phyloP scores from a whole-genome alignment of 2,329 filamentous ascomycete genomes.

The Aspergillus sp. region DNA sequence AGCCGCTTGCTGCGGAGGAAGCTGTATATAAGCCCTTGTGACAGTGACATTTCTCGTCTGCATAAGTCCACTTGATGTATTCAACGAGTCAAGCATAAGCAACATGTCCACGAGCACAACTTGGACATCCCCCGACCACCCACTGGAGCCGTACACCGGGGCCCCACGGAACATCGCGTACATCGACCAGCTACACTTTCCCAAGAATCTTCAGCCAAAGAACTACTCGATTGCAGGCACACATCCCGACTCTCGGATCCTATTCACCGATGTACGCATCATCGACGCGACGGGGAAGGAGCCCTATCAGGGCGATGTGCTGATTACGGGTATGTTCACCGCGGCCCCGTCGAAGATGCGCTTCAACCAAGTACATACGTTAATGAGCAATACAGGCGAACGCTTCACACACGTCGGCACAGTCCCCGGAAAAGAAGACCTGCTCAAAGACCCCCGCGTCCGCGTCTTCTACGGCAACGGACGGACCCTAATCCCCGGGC shows the following conservation, averaged over 20 bases:
- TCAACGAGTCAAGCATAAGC: too few species aligned
- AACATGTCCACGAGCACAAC: not conserved
- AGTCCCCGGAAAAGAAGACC: too few species aligned
- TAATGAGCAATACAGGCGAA: too few species aligned
- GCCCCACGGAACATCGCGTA: slow-evolving; percentile 31
- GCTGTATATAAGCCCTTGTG: too few species aligned
- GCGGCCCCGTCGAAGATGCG: too few species aligned
- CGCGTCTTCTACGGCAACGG: too few species aligned
- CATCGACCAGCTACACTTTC: slow-evolving; percentile 38
- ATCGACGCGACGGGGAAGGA: slow-evolving; percentile 45
- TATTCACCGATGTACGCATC: slow-evolving; percentile 47
- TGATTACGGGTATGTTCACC: slow-evolving; percentile 37
- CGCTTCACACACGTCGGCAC: too few species aligned
- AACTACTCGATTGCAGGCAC: slow-evolving; percentile 42
- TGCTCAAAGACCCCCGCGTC: too few species aligned
- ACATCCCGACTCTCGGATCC: slow-evolving; percentile 34
- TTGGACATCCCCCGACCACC: slow-evolving; percentile 1
- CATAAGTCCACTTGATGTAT: too few species aligned
- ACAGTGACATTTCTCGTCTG: too few species aligned
- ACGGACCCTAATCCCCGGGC: not conserved
- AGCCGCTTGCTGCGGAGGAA: not conserved
- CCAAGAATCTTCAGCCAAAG: slow-evolving; percentile 37
- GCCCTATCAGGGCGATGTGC: slow-evolving; percentile 46
- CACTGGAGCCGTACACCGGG: slow-evolving; percentile 23
- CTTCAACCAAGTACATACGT: too few species aligned